phyloP scores from a whole-genome alignment of 2,329 filamentous ascomycete genomes.

The Fusarium sp. region DNA sequence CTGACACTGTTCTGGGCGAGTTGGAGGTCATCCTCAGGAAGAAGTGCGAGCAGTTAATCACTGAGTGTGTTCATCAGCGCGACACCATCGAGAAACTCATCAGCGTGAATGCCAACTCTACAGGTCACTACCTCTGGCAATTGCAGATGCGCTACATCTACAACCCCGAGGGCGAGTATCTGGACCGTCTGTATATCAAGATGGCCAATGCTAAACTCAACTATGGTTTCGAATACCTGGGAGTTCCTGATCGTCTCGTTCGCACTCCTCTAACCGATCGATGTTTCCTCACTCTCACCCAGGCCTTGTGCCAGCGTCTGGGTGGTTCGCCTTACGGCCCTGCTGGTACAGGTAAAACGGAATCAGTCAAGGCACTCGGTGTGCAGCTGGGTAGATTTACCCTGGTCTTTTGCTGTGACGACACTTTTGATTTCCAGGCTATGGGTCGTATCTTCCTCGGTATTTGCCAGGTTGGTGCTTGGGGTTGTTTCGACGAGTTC shows the following conservation, averaged over 20 bases:
- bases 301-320: slow-evolving; percentile 93
- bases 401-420: slow-evolving; percentile 98
- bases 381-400: slow-evolving; percentile 97
- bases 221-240: slow-evolving; percentile 98
- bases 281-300: slow-evolving; percentile 97
- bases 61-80: slow-evolving; percentile 97
- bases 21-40: slow-evolving; percentile 89
- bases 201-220: slow-evolving; percentile 97
- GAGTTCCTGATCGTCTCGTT: slow-evolving; percentile 95
- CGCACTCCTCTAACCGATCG: slow-evolving; percentile 97
- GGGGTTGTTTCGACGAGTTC: slow-evolving; percentile 99
- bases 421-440: slow-evolving; percentile 99
- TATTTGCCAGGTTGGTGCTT: slow-evolving; percentile 98
- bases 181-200: slow-evolving; percentile 88
- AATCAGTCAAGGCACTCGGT: slow-evolving; percentile 98
- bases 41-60: slow-evolving; percentile 99
- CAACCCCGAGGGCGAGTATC: slow-evolving; percentile 82
- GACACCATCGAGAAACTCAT: slow-evolving; percentile 92
- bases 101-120: slow-evolving; percentile 79
- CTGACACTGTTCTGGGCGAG: slow-evolving; percentile 90
- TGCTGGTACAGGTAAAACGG: slow-evolving; percentile 98
- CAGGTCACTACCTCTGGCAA: slow-evolving; percentile 92
- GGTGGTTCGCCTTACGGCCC: slow-evolving; percentile 98
- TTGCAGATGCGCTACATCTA: slow-evolving; percentile 98
- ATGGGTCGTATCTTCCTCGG: slow-evolving; percentile 99